These are phyloP conservation scores for Xanthoconium purpureum DNA, from an alignment of 768 basidiomycete species.

Conservation along the genomic window DNA sequence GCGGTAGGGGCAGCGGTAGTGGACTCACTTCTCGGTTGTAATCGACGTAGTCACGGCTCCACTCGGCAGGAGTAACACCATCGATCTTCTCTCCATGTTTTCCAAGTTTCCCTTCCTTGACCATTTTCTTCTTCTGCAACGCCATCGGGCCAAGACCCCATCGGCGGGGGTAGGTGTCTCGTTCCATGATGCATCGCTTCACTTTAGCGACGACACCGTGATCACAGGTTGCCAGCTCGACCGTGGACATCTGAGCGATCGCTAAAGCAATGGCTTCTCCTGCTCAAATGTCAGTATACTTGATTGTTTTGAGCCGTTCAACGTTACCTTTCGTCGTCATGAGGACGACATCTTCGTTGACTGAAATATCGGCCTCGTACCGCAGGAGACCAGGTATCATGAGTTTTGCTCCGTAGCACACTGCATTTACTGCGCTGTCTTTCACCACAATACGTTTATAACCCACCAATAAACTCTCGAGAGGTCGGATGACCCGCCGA, in stretches of 20 bases:
- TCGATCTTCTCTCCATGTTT: conserved; percentile 91
- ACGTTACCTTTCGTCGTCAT: conserved; percentile 94
- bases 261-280: conserved; percentile 94
- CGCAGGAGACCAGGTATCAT: conserved; percentile 99
- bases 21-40: conserved; percentile 68
- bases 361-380: conserved; percentile 91
- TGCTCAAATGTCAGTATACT: conserved; percentile 25
- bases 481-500: conserved; percentile 88
- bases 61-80: conserved; percentile 83
- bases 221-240: conserved; percentile 95
- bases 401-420: conserved; percentile 98
- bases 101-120: conserved; percentile 95
- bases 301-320: not conserved
- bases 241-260: conserved; percentile 97
- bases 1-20: not conserved
- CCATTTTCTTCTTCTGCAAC: conserved; percentile 95
- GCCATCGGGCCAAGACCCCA: conserved; percentile 99
- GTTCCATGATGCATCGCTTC: conserved; percentile 99
- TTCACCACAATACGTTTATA: conserved; percentile 99
- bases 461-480: conserved; percentile 90
- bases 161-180: conserved; percentile 94
- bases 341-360: conserved; percentile 94
- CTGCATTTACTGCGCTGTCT: conserved; percentile 97
- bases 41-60: conserved; percentile 93
- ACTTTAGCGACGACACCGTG: conserved; percentile 99